Evolutionary conservation across 371 early-diverging fungal species (phyloP).

Genomic region (Mortierella sp.): DNA sequence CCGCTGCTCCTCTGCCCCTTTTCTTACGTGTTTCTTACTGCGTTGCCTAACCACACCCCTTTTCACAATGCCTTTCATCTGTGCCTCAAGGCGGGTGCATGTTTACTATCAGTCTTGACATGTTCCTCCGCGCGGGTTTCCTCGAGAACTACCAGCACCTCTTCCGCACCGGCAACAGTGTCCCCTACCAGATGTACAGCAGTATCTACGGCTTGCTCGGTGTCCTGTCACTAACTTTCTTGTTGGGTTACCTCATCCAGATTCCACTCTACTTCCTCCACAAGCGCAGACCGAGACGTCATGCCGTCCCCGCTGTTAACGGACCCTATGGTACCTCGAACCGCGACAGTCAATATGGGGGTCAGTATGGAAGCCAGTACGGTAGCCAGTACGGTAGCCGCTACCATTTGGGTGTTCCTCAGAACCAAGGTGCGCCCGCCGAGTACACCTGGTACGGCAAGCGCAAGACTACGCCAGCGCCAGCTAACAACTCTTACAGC

Average conservation of each 20-base stretch:
- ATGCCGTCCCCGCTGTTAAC: slow-evolving; percentile 9
- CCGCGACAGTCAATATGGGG: slow-evolving; percentile 20
- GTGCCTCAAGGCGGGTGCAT: slow-evolving; percentile 55
- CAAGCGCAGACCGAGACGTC: slow-evolving; percentile 13
- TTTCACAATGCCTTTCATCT: neutral
- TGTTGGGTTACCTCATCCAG: slow-evolving; percentile 30
- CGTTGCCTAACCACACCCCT: neutral
- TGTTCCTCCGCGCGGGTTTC: slow-evolving; percentile 68
- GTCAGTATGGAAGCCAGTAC: neutral
- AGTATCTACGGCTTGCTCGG: slow-evolving; percentile 44
- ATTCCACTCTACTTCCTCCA: slow-evolving; percentile 22
- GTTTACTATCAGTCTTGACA: slow-evolving; percentile 66
- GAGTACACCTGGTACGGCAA: slow-evolving; percentile 38
- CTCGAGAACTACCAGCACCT: slow-evolving; percentile 62
- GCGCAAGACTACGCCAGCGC: slow-evolving; percentile 19
- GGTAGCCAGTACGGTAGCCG: slow-evolving; percentile 32
- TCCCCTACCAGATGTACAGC: slow-evolving; percentile 22
- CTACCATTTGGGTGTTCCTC: slow-evolving; percentile 14
- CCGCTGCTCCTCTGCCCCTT: neutral
- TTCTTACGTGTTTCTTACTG: neutral
- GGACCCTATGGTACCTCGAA: neutral
- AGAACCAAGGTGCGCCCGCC: neutral
- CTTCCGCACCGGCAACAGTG: slow-evolving; percentile 29
- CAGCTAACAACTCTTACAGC: neutral
- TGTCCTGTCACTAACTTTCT: slow-evolving; percentile 24